Percentiles rank a stretch among this genome's conserved stretches.
phyloP scores from a whole-genome alignment of 106 monocot genomes.

The Acanthochlamys bracteata region DNA sequence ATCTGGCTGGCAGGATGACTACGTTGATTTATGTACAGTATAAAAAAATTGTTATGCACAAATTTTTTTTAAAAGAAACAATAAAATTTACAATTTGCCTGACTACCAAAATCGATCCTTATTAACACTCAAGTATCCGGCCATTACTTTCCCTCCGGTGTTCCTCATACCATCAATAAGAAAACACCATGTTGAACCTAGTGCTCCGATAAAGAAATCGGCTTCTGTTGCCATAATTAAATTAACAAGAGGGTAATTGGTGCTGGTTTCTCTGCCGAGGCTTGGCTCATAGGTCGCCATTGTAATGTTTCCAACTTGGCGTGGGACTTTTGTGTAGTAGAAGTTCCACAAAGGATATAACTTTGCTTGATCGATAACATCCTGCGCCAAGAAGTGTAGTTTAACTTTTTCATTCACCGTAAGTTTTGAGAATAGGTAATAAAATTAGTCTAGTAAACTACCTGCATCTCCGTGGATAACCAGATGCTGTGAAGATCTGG shows the following conservation, averaged over 20 bases:
- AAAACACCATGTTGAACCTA: conserved; percentile 89
- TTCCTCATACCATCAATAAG: conserved; percentile 89
- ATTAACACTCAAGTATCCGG: conserved; percentile 81
- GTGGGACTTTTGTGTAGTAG: conserved; percentile 57
- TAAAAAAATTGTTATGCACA: neutral
- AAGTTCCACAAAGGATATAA: conserved; percentile 57
- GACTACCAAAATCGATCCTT: conserved; percentile 83
- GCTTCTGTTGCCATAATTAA: conserved; percentile 88
- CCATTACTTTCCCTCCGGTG: conserved; percentile 82
- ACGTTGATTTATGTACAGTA: no score
- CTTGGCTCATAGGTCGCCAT: conserved; percentile 77
- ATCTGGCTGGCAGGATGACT: no score
- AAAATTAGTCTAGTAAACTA: neutral
- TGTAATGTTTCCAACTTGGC: conserved; percentile 54
- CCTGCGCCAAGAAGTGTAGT: conserved; percentile 17
- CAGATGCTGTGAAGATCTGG: conserved; percentile 63
- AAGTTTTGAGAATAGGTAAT: neutral
- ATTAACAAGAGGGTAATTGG: conserved; percentile 85
- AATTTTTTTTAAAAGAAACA: neutral
- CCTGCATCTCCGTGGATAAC: conserved; percentile 94
- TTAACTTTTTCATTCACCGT: neutral
- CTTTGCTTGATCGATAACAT: conserved; percentile 51
- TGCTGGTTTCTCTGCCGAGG: conserved; percentile 68
- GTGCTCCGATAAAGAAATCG: conserved; percentile 80
- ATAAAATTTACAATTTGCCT: no score